Evolutionary conservation across 495 filamentous ascomycete species (phyloP).

Genomic region (Penicillium bovifimosum): DNA sequence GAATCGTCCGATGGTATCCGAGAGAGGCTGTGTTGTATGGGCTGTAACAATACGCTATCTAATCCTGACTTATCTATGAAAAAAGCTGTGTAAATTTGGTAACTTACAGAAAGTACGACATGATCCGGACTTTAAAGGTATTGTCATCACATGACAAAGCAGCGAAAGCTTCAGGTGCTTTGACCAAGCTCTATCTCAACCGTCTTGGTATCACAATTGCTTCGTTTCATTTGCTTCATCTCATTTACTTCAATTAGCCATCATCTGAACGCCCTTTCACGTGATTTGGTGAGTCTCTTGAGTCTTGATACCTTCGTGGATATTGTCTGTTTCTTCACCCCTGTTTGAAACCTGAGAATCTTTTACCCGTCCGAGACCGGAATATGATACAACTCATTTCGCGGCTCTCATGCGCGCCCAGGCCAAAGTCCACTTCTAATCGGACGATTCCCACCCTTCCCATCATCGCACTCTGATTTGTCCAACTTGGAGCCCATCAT

Average conservation of each 20-base stretch:
- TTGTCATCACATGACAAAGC: slow-evolving; percentile 1
- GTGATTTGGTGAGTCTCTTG: slow-evolving; percentile 6
- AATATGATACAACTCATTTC: slow-evolving; percentile 16
- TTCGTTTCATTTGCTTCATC: neutral
- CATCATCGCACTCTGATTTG: slow-evolving; percentile 17
- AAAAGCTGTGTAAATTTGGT: no score
- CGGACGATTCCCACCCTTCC: slow-evolving; percentile 16
- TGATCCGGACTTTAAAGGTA: neutral
- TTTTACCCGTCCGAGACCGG: slow-evolving; percentile 15
- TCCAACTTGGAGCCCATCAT: slow-evolving; percentile 14
- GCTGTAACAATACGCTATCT: neutral
- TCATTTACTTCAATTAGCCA: neutral
- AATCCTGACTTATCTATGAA: neutral
- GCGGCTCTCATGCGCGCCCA: slow-evolving; percentile 10
- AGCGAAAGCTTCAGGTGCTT: neutral
- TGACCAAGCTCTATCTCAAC: slow-evolving; percentile 10
- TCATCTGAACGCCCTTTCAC: neutral
- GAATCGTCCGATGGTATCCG: slow-evolving; percentile 28
- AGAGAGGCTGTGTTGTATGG: slow-evolving; percentile 4
- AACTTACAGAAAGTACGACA: neutral
- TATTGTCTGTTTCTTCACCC: neutral
- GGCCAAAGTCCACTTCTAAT: slow-evolving; percentile 19
- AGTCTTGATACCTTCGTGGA: neutral
- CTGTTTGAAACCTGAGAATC: slow-evolving; percentile 1
- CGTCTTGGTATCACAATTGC: slow-evolving; percentile 2